Evolutionary conservation across 371 early-diverging fungal genomes (phyloP), one percentile per base, ranked within the genome.

Genomic region (Mucor irregularis): DNA sequence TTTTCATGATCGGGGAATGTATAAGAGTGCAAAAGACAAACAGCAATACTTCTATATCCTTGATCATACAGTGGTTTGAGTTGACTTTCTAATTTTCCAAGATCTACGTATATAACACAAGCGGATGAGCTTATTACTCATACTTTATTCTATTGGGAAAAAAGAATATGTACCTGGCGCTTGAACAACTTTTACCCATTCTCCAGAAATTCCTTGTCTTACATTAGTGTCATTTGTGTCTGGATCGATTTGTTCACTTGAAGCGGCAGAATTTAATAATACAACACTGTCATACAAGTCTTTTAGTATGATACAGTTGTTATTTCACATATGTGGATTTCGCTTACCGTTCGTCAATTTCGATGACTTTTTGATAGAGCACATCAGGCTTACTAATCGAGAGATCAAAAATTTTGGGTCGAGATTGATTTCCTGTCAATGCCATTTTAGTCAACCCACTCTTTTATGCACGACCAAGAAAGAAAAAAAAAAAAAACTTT

Each of bases 351-450:
- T 96, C 96, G 59, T 95, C 91, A 6, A 97, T 75, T 67, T 97
- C 94, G 1, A 95, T 72, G 2, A 96, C 97, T 4, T 74, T 58
- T 42, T 86, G 81, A 62, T 96, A 95, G n/a, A 98, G 78, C 0
- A 91, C 90, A 40, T 87, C 93, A 2, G 93, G 94, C 49, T 84
- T 84, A 13, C 61, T 61, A 53, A 95, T 91, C 1, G 90, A 75
- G 37, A 98, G 76, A 64, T 96, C 96, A 74, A 98, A 98, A 53
- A 98, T 94, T 55, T 86, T 87, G 10, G 96, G 97, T 14, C 98
- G 81, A 11, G 95, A 79, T 68, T 98, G 97, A 64, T 94, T 94
- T 38, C 95, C 97, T 95, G 14, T 19, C 5, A 11, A 22, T 9
- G n/a, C n/a, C n/a, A n/a, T n/a, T n/a, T n/a, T n/a, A n/a, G n/a